Base-by-base conservation (phyloP, 495 filamentous ascomycete species). In the Neurospora sp. region DNA sequence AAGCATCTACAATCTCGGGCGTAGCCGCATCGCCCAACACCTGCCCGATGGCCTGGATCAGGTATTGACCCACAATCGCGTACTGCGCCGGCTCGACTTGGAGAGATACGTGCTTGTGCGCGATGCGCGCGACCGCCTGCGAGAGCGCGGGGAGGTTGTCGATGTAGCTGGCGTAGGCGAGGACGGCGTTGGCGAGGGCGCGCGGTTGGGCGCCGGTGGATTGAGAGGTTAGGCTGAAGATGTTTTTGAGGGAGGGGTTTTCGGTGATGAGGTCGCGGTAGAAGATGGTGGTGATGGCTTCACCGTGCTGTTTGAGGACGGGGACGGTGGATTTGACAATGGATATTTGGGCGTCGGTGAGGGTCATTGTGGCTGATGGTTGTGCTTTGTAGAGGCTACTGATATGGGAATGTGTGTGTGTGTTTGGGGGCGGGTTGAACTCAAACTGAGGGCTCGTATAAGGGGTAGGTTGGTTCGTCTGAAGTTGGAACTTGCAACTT, bases 81-180 rank as follows among this genome's bases (percentile, higher is more conserved):
- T 93, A 93, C 72, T 91, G 86, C 8, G 87, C 89, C 31, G 91
- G 87, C 71, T 86, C 80, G 75, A 94, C 88, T 80, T 88, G 88
- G 39, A 93, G 87, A 0, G 88, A 91, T 59, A 88, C 91, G 74
- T 94, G 91, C 81, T 93, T 93, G 80, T 91, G 86, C 77, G 89
- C 89, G 77, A 94, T 93, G 74, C 89, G 85, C 79, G 90, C 89
- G n/a, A 94, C 86, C 42, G 89, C 88, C 7, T 86, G 83, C 41
- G 79, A 73, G 5, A 94, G 84, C 37, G 85, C 87, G 70, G 82
- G 83, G 7, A 92, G 86, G 80, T 92, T 85, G 80, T 93, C 91
- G 78, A 93, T 90, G 78, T 93, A 84, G 27, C 85, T 83, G 71
- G 91, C 91, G 74, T 93, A 93, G 40, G 89, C 89, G 75, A 89